Evolutionary conservation across 2,329 filamentous ascomycete genomes (phyloP), one percentile per base, ranked within the genome.

Genomic region (Sporothrix pallida): DNA sequence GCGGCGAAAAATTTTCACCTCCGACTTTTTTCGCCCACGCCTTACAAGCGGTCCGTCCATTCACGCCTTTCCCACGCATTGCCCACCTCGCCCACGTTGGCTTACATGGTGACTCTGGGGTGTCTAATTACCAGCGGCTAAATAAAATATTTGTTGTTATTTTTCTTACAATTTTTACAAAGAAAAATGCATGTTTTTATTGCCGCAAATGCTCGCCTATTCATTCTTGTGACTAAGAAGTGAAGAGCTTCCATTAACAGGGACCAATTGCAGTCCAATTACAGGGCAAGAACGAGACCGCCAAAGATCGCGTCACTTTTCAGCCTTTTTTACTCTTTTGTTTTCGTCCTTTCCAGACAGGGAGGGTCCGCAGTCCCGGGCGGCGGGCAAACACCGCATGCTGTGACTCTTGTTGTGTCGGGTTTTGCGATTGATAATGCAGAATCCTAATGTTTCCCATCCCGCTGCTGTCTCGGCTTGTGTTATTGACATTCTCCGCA

Each of bases 1-100:
- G 70, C 71, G 48, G 63, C 31, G 46, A 68, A 72, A 72, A 72
- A 26, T 67, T 72, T 72, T 72, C 63, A 65, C 65, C 48, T 50
- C 15, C 69, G 60, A 50, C 56, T 52, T 62, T 63, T 56, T 67
- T 52, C 48, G 67, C 67, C 67, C 31, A 54, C 48, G 46, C 46
- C 15, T 68, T 68, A n/a, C 17, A 17, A 68, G 31, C 58, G 17
- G n/a, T 13, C 42, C 42, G 48, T 6, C 52, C 20, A 7, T 7
- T 20, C 15, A 26, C 44, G 44, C 44, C 44, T 67, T n/a, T 56
- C 20, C 52, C 52, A 56, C 20, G 52, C 63, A 2, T 37, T 37
- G 44, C 23, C 46, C 20, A 67, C 63, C 31, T 37, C 5, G 44
- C 23, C 46, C 20, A 67, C 63, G n/a, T 44, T 44, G 13, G 62